Evolutionary conservation across 1,139 yeast genomes (phyloP).

Genomic region (Scheffersomyces stambukii): DNA sequence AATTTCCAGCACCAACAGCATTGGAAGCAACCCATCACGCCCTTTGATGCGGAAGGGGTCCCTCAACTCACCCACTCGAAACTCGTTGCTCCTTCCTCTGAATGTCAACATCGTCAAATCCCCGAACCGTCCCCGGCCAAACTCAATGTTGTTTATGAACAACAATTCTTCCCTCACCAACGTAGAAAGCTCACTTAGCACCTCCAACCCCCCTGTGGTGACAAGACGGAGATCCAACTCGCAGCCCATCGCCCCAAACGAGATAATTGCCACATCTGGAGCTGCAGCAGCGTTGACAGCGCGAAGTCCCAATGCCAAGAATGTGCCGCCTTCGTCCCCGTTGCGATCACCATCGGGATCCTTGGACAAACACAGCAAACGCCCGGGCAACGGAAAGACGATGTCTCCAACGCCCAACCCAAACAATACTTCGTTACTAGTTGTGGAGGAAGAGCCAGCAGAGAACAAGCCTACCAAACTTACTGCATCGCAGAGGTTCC

Average conservation of each 20-base stretch:
- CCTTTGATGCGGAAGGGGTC: slow-evolving; percentile 14
- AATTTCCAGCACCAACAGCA: slow-evolving; percentile 22
- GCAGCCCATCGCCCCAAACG: slow-evolving; percentile 25
- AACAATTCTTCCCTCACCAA: slow-evolving; percentile 18
- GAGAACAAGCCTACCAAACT: slow-evolving; percentile 14
- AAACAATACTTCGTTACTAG: no score
- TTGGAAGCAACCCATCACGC: slow-evolving; percentile 10
- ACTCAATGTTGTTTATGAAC: slow-evolving; percentile 24
- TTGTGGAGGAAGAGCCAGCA: slow-evolving; percentile 25
- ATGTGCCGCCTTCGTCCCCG: slow-evolving; percentile 1
- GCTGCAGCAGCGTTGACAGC: slow-evolving; percentile 33
- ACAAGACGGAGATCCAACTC: slow-evolving; percentile 38
- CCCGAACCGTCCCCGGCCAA: slow-evolving; percentile 18
- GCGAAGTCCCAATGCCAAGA: slow-evolving; percentile 9
- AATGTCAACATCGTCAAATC: no score
- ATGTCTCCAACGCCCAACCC: slow-evolving; percentile 10
- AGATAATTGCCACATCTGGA: slow-evolving; percentile 25
- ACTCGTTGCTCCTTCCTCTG: no score
- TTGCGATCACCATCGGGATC: slow-evolving; percentile 7
- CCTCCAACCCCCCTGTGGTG: slow-evolving; percentile 2
- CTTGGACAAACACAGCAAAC: slow-evolving; percentile 1
- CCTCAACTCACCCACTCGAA: slow-evolving; percentile 18
- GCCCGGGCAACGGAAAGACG: slow-evolving; percentile 3
- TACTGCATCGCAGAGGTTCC: slow-evolving; percentile 40
- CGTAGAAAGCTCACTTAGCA: slow-evolving; percentile 1